Evolutionary conservation across 2,329 filamentous ascomycete species (phyloP).

Genomic region (Nemania serpens): DNA sequence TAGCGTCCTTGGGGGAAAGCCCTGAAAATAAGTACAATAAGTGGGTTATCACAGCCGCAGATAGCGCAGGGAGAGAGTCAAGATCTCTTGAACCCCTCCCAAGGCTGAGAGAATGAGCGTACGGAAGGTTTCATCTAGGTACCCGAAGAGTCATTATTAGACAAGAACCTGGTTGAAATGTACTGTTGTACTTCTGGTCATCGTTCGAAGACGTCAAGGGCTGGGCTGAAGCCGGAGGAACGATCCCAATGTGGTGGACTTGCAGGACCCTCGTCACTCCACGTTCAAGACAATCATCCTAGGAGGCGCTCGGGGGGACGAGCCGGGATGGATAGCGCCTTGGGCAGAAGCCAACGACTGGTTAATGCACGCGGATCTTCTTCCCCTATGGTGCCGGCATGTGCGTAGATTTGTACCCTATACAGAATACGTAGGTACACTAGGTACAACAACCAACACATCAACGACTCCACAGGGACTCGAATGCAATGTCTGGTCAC

Average conservation of each 20-base stretch:
- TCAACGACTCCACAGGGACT: slow-evolving; percentile 22
- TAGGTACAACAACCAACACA: slow-evolving; percentile 16
- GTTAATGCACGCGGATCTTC: slow-evolving; percentile 19
- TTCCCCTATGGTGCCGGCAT: slow-evolving; percentile 23
- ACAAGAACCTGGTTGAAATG: slow-evolving; percentile 16
- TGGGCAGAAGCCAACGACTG: slow-evolving; percentile 16
- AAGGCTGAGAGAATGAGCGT: slow-evolving; percentile 20
- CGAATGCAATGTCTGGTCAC: slow-evolving; percentile 23
- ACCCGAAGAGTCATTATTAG: slow-evolving; percentile 9
- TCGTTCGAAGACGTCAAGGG: slow-evolving; percentile 27
- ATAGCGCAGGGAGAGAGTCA: slow-evolving; percentile 20
- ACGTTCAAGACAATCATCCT: slow-evolving; percentile 20
- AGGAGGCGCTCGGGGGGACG: slow-evolving; percentile 19
- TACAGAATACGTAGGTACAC: background rate
- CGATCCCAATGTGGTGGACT: slow-evolving; percentile 23
- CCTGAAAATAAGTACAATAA: background rate
- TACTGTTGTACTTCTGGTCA: slow-evolving; percentile 16
- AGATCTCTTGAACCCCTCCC: slow-evolving; percentile 15
- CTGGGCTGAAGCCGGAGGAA: slow-evolving; percentile 22
- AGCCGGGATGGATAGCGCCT: slow-evolving; percentile 26
- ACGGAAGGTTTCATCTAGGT: slow-evolving; percentile 20
- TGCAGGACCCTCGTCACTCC: slow-evolving; percentile 20
- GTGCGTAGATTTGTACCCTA: background rate
- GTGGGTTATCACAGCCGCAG: slow-evolving; percentile 17
- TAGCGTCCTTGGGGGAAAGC: slow-evolving; percentile 7